Base-by-base conservation (phyloP, 2,329 filamentous ascomycete species). In the Xylariomycetidae sp. region DNA sequence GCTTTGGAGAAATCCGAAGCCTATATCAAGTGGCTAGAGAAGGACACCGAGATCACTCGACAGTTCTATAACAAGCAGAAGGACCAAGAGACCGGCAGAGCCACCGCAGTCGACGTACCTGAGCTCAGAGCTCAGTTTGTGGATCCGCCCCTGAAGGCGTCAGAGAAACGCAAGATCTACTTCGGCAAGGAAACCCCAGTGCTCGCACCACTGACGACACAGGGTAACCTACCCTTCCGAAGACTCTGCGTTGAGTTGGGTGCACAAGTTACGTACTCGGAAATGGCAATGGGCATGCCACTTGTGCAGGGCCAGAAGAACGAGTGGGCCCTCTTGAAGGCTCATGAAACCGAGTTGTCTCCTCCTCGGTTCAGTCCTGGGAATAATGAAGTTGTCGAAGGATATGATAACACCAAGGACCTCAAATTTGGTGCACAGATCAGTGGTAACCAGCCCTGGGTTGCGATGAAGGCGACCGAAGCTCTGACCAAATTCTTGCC, bases 291-390 rank as follows among this genome's bases (percentile, higher is more conserved):
- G 75, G 82, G 87, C 17, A 67, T 94, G 60, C 89, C 90, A 8
- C 65, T 98, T 26, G 73, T 98, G 5, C 88, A 96, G 59, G 92
- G 92, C 22, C 78, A 85, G 44, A 94, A 90, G 62, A 74, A 82
- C 2, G 92, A 98, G 65, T 98, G 92, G 92, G 88, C 92, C 14
- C 69, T 98, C 35, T 78, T 97, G 72, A 94, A 92, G 61, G 87
- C 87, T 3, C 92, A 98, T 56, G 80, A 88, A 56, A 85, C 82
- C 6, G 92, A 98, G 61, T 69, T 83, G 13, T 61, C 66, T 15
- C 77, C 88, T 16, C 90, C 90, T 13, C 76, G 72, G 22, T 81
- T 87, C 52, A 72, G 67, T 2, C 67, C 72, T 3, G 66, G 64
- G 41, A 62, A 56, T 1, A 54, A 60, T 23, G 63, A 64, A 6